Evolutionary conservation across 306 rosid genomes (phyloP).

Genomic region (Cucumis melo): DNA sequence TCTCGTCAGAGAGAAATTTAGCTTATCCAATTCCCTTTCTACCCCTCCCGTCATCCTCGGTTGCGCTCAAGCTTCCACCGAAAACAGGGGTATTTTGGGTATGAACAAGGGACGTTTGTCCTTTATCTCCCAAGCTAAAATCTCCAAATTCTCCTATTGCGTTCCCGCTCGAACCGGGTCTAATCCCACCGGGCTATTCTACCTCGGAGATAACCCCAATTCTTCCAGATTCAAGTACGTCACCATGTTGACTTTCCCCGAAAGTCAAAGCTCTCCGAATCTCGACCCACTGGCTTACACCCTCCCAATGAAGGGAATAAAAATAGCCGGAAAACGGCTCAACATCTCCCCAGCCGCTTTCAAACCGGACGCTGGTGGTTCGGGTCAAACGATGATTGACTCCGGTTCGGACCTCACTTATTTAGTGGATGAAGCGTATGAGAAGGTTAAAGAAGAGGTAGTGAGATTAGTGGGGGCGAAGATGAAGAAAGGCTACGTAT

Average conservation of each 20-base stretch:
- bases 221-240: slow-evolving; percentile 35
- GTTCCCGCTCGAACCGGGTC: slow-evolving; percentile 34
- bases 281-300: slow-evolving; percentile 69
- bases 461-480: slow-evolving; percentile 39
- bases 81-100: slow-evolving; percentile 77
- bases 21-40: slow-evolving; percentile 33
- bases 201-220: slow-evolving; percentile 57
- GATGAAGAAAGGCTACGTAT: slow-evolving; percentile 52
- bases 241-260: slow-evolving; percentile 25
- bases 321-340: slow-evolving; percentile 28
- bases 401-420: slow-evolving; percentile 71
- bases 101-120: slow-evolving; percentile 69
- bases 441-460: slow-evolving; percentile 36
- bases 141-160: slow-evolving; percentile 71
- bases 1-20: slow-evolving; percentile 61
- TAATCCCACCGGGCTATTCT: slow-evolving; percentile 41
- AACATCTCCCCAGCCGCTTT: slow-evolving; percentile 28
- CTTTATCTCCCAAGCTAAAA: slow-evolving; percentile 52
- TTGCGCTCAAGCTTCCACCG: slow-evolving; percentile 44
- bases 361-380: slow-evolving; percentile 45
- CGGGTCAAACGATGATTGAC: slow-evolving; percentile 88
- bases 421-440: slow-evolving; percentile 62
- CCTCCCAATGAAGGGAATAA: slow-evolving; percentile 46
- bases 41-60: slow-evolving; percentile 80
- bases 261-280: slow-evolving; percentile 69